These are phyloP conservation scores for Endotrypanum monterogeii DNA, from an alignment of 208 protist genomes.

Conservation along the genomic window DNA sequence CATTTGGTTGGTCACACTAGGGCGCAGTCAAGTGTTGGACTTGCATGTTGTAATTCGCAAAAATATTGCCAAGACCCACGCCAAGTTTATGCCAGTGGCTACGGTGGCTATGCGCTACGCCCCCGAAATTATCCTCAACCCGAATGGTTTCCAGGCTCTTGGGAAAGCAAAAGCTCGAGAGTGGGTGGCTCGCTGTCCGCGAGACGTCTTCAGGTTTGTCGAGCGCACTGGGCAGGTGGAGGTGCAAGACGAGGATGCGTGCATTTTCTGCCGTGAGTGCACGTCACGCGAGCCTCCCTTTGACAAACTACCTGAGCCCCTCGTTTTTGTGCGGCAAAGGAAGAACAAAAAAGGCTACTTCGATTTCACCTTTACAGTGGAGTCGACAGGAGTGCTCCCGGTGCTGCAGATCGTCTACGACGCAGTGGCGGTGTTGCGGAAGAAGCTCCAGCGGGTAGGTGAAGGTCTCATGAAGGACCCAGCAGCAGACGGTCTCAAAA, in stretches of 20 bases:
- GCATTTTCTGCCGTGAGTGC: slow-evolving; percentile 96
- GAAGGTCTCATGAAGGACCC: slow-evolving; percentile 72
- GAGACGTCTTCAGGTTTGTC: slow-evolving; percentile 86
- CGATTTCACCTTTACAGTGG: slow-evolving; percentile 92
- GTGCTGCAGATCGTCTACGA: slow-evolving; percentile 87
- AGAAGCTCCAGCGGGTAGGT: slow-evolving; percentile 74
- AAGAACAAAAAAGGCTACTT: slow-evolving; percentile 75
- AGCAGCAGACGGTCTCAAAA: slow-evolving; percentile 62
- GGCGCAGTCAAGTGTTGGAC: slow-evolving; percentile 82
- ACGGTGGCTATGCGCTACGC: slow-evolving; percentile 94
- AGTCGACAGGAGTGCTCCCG: slow-evolving; percentile 88
- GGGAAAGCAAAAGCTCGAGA: slow-evolving; percentile 61
- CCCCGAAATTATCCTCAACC: slow-evolving; percentile 93
- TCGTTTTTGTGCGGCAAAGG: slow-evolving; percentile 86
- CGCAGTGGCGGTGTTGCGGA: slow-evolving; percentile 80
- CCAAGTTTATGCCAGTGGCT: slow-evolving; percentile 97
- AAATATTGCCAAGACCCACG: slow-evolving; percentile 98
- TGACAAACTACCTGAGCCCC: slow-evolving; percentile 74
- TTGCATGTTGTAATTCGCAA: slow-evolving; percentile 87
- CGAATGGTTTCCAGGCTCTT: slow-evolving; percentile 74
- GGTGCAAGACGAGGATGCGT: slow-evolving; percentile 69
- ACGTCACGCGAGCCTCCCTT: slow-evolving; percentile 74
- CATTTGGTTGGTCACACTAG: slow-evolving; percentile 89
- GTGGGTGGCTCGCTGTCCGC: slow-evolving; percentile 91
- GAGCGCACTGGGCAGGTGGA: slow-evolving; percentile 61